A percentile compares a stretch with the other conserved stretches of the same genome.
phyloP scores from a whole-genome alignment of 345 rosid species.

The thale cress (Arabidopsis thaliana) region TAIR10.1 NC_003070.9:946001-946500 shows the following conservation, averaged over 20 bases:
- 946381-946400: slow-evolving; percentile 54
- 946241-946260: slow-evolving; percentile 1
- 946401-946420: slow-evolving; percentile 57
- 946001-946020: slow-evolving; percentile 92
- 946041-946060: slow-evolving; percentile 78
- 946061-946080: slow-evolving; percentile 77
- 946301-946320: slow-evolving; percentile 84
- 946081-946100: slow-evolving; percentile 19
- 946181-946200: slow-evolving; percentile 85
- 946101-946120: neutral
- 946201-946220: slow-evolving; percentile 75
- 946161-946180: slow-evolving; percentile 76
- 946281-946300: neutral
- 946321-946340: slow-evolving; percentile 82
- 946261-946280: slow-evolving; percentile 8
- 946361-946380: slow-evolving; percentile 65
- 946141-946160: slow-evolving; percentile 32
- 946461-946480: slow-evolving; percentile 71
- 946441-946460: slow-evolving; percentile 58
- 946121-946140: slow-evolving; percentile 28
- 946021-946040: slow-evolving; percentile 85
- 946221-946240: slow-evolving; percentile 3
- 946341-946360: slow-evolving; percentile 80
- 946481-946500: slow-evolving; percentile 60
- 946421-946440: slow-evolving; percentile 66